Evolutionary conservation across 2,329 filamentous ascomycete genomes (phyloP).

Genomic region (Pezicula rhizophila): DNA sequence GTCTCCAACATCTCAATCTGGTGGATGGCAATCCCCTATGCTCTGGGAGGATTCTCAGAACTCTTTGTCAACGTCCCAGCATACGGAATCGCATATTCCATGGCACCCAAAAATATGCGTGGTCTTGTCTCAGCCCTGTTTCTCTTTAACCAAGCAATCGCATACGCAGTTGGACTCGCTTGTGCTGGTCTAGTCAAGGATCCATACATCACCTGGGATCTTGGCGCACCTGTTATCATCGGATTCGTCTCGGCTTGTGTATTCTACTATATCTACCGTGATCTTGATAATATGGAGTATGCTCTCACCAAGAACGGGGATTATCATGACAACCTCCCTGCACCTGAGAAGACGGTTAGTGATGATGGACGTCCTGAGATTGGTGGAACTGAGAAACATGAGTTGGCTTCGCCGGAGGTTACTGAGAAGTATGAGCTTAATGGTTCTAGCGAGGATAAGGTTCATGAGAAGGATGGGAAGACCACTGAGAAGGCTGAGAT

Average conservation of each 20-base stretch:
- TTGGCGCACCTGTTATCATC: constrained; percentile 38
- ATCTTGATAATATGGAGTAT: constrained; percentile 39
- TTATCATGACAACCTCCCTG: not conserved
- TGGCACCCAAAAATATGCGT: constrained; percentile 42
- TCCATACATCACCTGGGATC: constrained; percentile 42
- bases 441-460: too few relatives aligned
- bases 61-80: constrained; percentile 44
- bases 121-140: constrained; percentile 42
- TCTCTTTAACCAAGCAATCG: constrained; percentile 38
- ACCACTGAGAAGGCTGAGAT: too few relatives aligned
- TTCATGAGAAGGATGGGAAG: too few relatives aligned
- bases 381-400: too few relatives aligned
- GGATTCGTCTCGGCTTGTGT: constrained; percentile 37
- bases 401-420: too few relatives aligned
- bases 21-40: constrained; percentile 48
- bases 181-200: constrained; percentile 39
- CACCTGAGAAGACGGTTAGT: too few relatives aligned
- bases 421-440: too few relatives aligned
- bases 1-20: constrained; percentile 40
- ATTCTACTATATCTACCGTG: constrained; percentile 39
- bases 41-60: constrained; percentile 41
- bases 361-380: too few relatives aligned
- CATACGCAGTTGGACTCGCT: constrained; percentile 37
- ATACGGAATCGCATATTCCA: constrained; percentile 43
- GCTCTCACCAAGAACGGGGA: constrained; percentile 28